Evolutionary conservation across 371 early-diverging fungal species (phyloP), one percentile per base, ranked within the genome.

Genomic region (Zychaea mexicana): DNA sequence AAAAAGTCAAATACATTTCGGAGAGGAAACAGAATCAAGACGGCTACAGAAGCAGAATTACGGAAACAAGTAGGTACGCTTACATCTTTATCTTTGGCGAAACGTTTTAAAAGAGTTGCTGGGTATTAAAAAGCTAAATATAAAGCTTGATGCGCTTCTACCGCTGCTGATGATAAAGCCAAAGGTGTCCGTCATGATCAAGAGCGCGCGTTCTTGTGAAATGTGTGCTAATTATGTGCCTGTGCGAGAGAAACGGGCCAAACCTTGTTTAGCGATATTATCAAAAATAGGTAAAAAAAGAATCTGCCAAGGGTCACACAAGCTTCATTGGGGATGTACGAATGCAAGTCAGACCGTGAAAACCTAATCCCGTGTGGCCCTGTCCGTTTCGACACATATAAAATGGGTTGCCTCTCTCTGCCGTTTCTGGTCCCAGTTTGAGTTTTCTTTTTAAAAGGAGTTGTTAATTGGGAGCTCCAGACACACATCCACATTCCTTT

Each of bases 251-350:
- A 58, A 56, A 36, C 19, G 36, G 22, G 56, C 33, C 33, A 22
- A 28, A 36, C 33, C 52, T 6, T 28, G 26, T 53, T 26, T 52
- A 46, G 54, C 21, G 39, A 61, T 38, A 38, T 53, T 49, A 52
- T 52, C 52, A 53, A 19, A 26, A 61, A 36, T 19, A 38, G 54
- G 27, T 31, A 61, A 61, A 39, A 42, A 39, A 52, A 15, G 24
- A 36, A 60, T 2, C 30, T 15, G 32, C 32, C 39, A 60, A 60
- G 47, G 17, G 60, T 60, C 39, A 17, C 62, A 61, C 62, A 46
- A 45, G 26, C 45, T 45, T 56, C 56, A 56, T 58, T 49, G 21
- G 59, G 59, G 24, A 30, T 24, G 38, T 15, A 45, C 30, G 26
- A 39, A 45, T 28, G 17, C 19, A 36, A 36, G 38, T 38, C 59